Base-by-base conservation (phyloP, 1,284 basidiomycete genomes). In the Boletus mariae region DNA sequence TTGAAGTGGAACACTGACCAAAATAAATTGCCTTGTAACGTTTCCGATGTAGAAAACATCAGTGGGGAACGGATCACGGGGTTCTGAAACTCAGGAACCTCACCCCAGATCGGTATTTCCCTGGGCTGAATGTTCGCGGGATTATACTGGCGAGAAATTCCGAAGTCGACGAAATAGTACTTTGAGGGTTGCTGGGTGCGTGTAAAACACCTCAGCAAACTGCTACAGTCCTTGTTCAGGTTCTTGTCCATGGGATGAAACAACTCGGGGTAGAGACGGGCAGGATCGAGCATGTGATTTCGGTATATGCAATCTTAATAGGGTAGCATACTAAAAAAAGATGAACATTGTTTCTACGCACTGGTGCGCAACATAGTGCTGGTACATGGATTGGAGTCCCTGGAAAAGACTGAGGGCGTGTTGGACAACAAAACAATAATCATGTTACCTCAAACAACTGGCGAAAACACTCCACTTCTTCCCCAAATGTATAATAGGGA, bases 261-360 rank as follows among this genome's bases (percentile, higher is more conserved):
- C 0, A 48, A 34, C 4, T 59, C 44, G 5, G 40, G 34, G 29
- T 61, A 61, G 28, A 61, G 72, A 34, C 65, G 62, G 45, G 63
- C 47, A 2, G 70, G 63, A 43, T 75, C 73, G 60, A 75, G 64
- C 72, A 76, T 72, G 42, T 75, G 63, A 51, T 77, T 76, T 20
- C 59, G 41, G 4, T 38, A 17, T 47, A 69, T 67, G 45, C 67
- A 68, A 51, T 80, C 77, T 1, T 78, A 80, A 40, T 15, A 12
- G 26, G 2, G 17, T 40, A 20, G 43, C 15, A 9, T n/a, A 20
- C 17, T 3, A 29, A 40, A 9, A 23, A 23, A 5, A 12, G 11
- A 11, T 2, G 10, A 34, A 34, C 12, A 3, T 11, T 11, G 12
- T 23, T 0, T 45, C 12, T 8, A 50, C 29, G 0, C 15, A 56